These are phyloP conservation scores for Carpinus viminea DNA, from an alignment of 306 rosid genomes.

Conservation along the genomic window DNA sequence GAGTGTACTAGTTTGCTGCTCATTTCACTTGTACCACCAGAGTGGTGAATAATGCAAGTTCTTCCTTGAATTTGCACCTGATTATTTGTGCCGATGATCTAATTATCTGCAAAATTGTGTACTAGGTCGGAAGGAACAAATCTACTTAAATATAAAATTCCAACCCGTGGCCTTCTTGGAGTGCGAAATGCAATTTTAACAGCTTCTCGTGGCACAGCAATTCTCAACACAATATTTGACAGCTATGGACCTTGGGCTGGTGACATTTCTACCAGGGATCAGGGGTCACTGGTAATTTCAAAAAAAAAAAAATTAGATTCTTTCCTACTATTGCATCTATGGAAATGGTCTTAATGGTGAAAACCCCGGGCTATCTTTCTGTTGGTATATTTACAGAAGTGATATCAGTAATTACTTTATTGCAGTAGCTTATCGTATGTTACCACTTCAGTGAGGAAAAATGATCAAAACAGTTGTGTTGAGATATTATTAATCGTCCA, in stretches of 20 bases:
- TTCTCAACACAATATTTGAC: slow-evolving; percentile 90
- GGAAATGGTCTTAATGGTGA: neutral
- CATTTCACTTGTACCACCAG: neutral
- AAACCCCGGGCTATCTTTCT: neutral
- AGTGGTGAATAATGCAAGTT: neutral
- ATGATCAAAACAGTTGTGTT: neutral
- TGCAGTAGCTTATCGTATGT: neutral
- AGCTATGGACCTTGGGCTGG: slow-evolving; percentile 96
- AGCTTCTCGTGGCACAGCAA: slow-evolving; percentile 96
- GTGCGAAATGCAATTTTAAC: slow-evolving; percentile 93
- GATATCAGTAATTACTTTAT: slow-evolving; percentile 11
- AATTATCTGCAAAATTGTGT: slow-evolving; percentile 30
- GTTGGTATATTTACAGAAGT: neutral
- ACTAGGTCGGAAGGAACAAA: slow-evolving; percentile 85
- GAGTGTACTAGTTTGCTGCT: neutral
- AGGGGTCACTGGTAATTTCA: slow-evolving; percentile 84
- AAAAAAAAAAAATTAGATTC: neutral
- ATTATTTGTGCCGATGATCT: slow-evolving; percentile 18
- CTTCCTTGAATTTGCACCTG: slow-evolving; percentile 2
- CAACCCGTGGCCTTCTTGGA: slow-evolving; percentile 97
- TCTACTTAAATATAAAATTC: slow-evolving; percentile 84
- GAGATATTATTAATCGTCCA: neutral
- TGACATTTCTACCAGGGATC: slow-evolving; percentile 88
- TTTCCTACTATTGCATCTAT: neutral
- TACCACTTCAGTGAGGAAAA: neutral